Percentiles rank a stretch among this genome's conserved stretches.
Evolutionary conservation across 2,329 filamentous ascomycete genomes (phyloP).

Genomic region (Paecilomyces variotii): DNA sequence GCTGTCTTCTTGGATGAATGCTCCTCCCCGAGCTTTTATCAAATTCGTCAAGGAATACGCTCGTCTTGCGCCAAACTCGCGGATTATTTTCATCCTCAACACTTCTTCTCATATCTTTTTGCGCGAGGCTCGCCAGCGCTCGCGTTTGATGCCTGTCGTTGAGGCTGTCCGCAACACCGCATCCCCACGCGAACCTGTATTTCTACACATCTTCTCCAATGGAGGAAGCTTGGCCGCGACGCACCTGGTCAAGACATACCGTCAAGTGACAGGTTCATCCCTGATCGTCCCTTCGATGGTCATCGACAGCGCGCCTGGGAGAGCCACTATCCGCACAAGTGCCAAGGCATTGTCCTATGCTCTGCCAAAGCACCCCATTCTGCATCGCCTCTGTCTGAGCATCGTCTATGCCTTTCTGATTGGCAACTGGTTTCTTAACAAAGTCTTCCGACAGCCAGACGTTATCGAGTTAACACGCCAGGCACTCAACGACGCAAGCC

Average conservation of each 20-base stretch:
- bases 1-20: conserved; percentile 44
- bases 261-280: conserved; percentile 18
- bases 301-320: conserved; percentile 41
- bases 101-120: conserved; percentile 27
- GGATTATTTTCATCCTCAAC: conserved; percentile 35
- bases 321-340: conserved; percentile 15
- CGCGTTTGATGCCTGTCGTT: conserved; percentile 29
- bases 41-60: conserved; percentile 43
- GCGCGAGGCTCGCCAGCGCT: conserved; percentile 11
- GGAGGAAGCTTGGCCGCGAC: conserved; percentile 37
- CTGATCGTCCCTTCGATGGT: conserved; percentile 36
- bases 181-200: conserved; percentile 19
- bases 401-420: conserved; percentile 18
- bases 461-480: conserved; percentile 19
- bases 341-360: conserved; percentile 28
- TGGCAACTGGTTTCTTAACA: conserved; percentile 10
- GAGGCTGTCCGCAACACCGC: conserved; percentile 22
- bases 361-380: conserved; percentile 23
- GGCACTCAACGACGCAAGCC: conserved; percentile 22
- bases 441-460: conserved; percentile 13
- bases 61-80: conserved; percentile 34
- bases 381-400: conserved; percentile 19
- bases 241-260: conserved; percentile 33
- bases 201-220: conserved; percentile 45
- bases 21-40: conserved; percentile 32